Evolutionary conservation across 768 basidiomycete species (phyloP), one percentile per base, ranked within the genome.

Genomic region (Dioszegia hungarica): DNA sequence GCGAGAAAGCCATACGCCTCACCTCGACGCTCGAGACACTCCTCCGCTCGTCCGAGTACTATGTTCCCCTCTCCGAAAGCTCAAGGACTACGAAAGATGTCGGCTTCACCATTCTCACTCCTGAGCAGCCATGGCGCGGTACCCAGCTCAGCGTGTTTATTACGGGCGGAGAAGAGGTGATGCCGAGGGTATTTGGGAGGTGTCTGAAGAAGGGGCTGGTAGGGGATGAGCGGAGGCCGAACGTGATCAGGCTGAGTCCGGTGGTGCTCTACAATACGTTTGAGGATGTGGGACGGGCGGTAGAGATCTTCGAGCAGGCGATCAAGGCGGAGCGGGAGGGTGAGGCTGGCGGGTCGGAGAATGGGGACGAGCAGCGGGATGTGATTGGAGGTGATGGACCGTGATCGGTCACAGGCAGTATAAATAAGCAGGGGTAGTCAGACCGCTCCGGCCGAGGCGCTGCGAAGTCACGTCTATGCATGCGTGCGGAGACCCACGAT

Each of bases 91-190:
- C 37, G n/a, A 50, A 70, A 20, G 78, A 77, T 31, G 76, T 78
- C 15, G 81, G 83, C 3, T 95, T 98, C 78, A 90, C 89, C n/a
- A 90, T 98, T 63, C 86, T 98, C 67, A 98, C 94, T 1, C 94
- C 95, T 1, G 75, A 68, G 41, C 80, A 84, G 24, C 79, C 80
- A 19, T 79, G 81, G 57, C 82, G 94, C 51, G 93, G 93, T 2
- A 85, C 88, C 33, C 92, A 98, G 75, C 79, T 99, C 17, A 95
- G 91, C 22, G 78, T 98, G 29, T 77, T 90, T 28, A 77, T 90
- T 27, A 86, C 87, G 19, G 45, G 41, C 12, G 22, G 25, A 15
- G 56, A 54, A n/a, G 78, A 82, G 14, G 81, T 79, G 29, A 97
- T 98, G 93, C 80, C 81, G 56, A 79, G 78, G 55, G 81, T 95